Evolutionary conservation across 345 rosid species (phyloP).

Genomic region (Murraya koenigii): DNA sequence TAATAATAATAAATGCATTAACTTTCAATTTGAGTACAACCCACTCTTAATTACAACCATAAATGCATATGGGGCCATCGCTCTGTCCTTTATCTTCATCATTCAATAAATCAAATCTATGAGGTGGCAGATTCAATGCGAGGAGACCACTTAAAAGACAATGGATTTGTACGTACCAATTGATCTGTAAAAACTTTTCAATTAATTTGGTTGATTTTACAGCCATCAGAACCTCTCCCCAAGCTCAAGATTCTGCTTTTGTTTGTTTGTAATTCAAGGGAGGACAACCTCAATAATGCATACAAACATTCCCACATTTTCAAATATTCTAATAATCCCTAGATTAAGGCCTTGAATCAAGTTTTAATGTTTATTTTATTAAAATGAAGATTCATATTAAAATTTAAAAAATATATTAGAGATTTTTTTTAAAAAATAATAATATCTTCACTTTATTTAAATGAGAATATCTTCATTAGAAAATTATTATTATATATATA

Average conservation of each 20-base stretch:
- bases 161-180: background rate
- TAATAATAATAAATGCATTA: conserved; percentile 2
- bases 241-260: background rate
- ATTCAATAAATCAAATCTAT: conserved; percentile 13
- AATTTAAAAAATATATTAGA: too few relatives aligned
- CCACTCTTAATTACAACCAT: conserved; percentile 30
- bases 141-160: conserved; percentile 16
- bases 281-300: background rate
- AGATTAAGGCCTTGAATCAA: conserved; percentile 12
- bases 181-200: background rate
- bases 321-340: background rate
- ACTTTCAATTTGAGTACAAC: conserved; percentile 14
- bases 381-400: too few relatives aligned
- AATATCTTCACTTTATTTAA: too few relatives aligned
- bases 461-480: too few relatives aligned
- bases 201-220: background rate
- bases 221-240: background rate
- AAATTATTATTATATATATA: too few relatives aligned
- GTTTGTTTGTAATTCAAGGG: background rate
- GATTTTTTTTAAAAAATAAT: too few relatives aligned
- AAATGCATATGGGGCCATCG: conserved; percentile 18
- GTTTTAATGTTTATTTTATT: too few relatives aligned
- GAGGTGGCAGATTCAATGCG: conserved; percentile 27
- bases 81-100: conserved; percentile 6
- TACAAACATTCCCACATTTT: background rate